Base-by-base conservation (phyloP, 2,329 filamentous ascomycete species). In the Trichophyton benhamiae region DNA sequence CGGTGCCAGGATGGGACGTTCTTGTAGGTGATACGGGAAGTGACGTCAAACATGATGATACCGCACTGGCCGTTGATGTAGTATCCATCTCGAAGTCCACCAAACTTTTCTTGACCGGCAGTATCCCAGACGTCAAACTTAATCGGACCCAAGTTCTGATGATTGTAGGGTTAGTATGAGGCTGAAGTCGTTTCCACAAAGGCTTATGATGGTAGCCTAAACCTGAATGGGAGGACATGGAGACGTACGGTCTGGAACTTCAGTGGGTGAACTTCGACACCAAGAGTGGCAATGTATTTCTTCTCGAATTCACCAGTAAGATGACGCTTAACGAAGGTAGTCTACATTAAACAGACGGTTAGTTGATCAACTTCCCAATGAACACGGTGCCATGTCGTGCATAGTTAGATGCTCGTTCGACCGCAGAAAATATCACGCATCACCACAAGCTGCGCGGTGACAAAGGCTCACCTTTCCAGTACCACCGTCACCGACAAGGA, bases 1-100 rank as follows among this genome's bases (percentile, higher is more conserved):
- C 94, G 94, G 81, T 99, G 94, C 94, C 94, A 99, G 88, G 97
- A 97, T 81, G 94, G 94, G 67, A 99, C 94, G 83, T 99, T 99
- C 88, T 99, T 99, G 88, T 36, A 58, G 77, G 89, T 66, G 86
- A 99, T 94, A 68, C 94, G 90, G 83, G 97, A 94, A 72, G 94
- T 99, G 72, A 99, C 96, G 78, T 99, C 94, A 77, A 99, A 99
- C 68, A 99, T 94, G 59, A 99, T 92, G 38, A 99, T 92, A 64
- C 94, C 94, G 78, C 94, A 97, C 83, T 99, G 97, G 69, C 94
- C 95, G 75, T 99, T 99, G 71, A 95, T 83, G 79, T 99, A 99
- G 82, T 99, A 99, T 91, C 99, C 97, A 71, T 94, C 94, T 52
- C 94, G 92, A 67, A 99, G 82, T 20, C 94, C 97, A 82, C 97